Evolutionary conservation across 179 eudicot species (phyloP).

Genomic region (Spergularia azorica): DNA sequence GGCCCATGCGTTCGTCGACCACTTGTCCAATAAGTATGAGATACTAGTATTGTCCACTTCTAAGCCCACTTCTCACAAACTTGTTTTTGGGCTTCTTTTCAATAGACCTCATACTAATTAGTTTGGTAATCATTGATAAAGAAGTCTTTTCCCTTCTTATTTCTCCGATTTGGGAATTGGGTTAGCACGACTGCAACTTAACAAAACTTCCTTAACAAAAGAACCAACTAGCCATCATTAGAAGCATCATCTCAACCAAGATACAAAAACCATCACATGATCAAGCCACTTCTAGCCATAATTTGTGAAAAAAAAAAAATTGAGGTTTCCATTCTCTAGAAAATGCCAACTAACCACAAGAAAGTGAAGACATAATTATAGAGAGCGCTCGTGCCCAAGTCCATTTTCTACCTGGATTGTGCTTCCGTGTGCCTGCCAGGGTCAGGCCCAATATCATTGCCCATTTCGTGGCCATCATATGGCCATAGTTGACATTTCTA

Average conservation of each 20-base stretch:
- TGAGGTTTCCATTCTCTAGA: constrained; percentile 3
- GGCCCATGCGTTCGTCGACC: too few relatives aligned
- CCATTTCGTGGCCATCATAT: neutral
- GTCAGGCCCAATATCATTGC: constrained; percentile 15
- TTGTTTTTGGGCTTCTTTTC: too few relatives aligned
- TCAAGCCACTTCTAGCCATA: neutral
- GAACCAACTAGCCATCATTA: constrained; percentile 16
- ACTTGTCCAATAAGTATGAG: too few relatives aligned
- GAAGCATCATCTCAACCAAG: neutral
- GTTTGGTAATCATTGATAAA: too few relatives aligned
- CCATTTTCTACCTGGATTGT: constrained; percentile 15
- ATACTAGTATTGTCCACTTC: too few relatives aligned
- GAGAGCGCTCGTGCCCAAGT: constrained; percentile 5
- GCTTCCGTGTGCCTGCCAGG: neutral
- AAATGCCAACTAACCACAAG: constrained; percentile 11
- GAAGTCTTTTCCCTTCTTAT: too few relatives aligned
- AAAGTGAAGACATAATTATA: constrained; percentile 24
- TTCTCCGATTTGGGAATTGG: too few relatives aligned
- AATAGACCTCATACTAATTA: too few relatives aligned
- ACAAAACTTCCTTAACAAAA: too few relatives aligned
- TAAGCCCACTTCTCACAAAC: too few relatives aligned
- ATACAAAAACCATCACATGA: constrained; percentile 15
- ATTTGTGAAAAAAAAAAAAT: neutral
- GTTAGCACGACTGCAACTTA: too few relatives aligned
- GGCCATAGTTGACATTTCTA: neutral